Conservation (phyloP, 257 asterid species). For the Forsythia viridissima region DNA sequence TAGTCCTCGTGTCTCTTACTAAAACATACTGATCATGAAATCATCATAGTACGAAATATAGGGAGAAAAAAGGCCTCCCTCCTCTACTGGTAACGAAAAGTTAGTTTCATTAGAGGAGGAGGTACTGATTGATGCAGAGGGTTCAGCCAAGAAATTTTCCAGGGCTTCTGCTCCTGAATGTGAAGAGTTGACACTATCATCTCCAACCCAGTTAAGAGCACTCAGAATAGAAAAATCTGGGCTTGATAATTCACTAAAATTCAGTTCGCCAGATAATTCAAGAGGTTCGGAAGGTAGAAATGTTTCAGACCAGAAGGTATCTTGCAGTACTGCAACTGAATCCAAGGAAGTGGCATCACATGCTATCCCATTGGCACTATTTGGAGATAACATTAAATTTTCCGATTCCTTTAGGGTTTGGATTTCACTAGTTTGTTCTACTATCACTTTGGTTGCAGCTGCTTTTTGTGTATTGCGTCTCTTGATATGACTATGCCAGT, state of each 20-base stretch:
- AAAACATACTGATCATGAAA: not conserved
- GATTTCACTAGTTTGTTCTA: not conserved
- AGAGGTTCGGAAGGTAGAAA: not conserved
- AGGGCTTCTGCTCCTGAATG: not conserved
- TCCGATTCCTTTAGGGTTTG: not conserved
- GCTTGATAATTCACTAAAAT: not conserved
- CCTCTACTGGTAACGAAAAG: not conserved
- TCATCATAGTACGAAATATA: not conserved
- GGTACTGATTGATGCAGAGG: no score
- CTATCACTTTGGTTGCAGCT: not conserved
- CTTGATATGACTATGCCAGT: conserved; percentile 41
- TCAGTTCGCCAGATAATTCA: not conserved
- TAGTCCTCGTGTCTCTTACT: not conserved
- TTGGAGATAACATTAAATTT: not conserved
- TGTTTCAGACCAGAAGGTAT: not conserved
- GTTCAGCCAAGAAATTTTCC: not conserved
- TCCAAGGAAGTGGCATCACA: not conserved
- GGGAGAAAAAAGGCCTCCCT: not conserved
- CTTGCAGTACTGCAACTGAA: not conserved
- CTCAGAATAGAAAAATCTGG: not conserved
- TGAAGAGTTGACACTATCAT: not conserved
- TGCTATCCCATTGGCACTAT: not conserved
- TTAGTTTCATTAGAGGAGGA: not conserved
- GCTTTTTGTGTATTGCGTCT: not conserved
- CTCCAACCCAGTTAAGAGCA: not conserved